Conservation (phyloP, 768 basidiomycete species). For the Tulasnella sp. region DNA sequence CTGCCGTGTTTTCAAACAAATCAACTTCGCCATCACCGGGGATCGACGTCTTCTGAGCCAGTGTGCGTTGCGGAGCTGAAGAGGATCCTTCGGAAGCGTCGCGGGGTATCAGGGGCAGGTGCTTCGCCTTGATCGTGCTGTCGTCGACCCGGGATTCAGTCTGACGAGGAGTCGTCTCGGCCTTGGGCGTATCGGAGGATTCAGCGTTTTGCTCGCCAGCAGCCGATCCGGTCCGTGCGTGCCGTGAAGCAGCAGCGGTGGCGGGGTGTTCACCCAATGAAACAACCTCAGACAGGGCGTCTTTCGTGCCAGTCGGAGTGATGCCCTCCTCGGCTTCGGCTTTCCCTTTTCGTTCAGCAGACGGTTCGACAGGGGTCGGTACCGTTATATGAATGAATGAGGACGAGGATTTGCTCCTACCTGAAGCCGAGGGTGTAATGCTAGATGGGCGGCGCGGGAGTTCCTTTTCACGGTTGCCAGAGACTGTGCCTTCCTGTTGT, state of each 20-base stretch:
- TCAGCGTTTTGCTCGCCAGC: neutral
- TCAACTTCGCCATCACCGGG: slow-evolving; percentile 38
- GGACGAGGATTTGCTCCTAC: slow-evolving; percentile 40
- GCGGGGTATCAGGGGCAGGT: neutral
- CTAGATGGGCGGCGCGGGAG: slow-evolving; percentile 25
- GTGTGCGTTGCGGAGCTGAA: neutral
- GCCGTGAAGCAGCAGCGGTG: neutral
- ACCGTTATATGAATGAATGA: slow-evolving; percentile 79
- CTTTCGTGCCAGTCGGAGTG: neutral
- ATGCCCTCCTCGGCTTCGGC: neutral
- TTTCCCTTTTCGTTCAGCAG: neutral
- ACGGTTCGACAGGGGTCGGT: slow-evolving; percentile 36
- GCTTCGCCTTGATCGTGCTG: slow-evolving; percentile 1
- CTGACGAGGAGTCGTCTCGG: neutral
- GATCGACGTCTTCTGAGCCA: neutral
- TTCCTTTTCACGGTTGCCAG: slow-evolving; percentile 39
- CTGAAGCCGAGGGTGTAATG: slow-evolving; percentile 25
- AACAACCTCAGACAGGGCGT: neutral
- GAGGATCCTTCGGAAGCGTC: neutral
- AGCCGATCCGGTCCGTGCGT: neutral
- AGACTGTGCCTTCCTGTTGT: slow-evolving; percentile 24
- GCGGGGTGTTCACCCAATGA: neutral
- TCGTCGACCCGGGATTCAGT: neutral
- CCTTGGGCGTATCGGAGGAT: slow-evolving; percentile 31
- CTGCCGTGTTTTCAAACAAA: slow-evolving; percentile 63